These are phyloP conservation scores for Paracorniculantispora psalliotae DNA, from an alignment of 2,329 filamentous ascomycete genomes.

Conservation along the genomic window DNA sequence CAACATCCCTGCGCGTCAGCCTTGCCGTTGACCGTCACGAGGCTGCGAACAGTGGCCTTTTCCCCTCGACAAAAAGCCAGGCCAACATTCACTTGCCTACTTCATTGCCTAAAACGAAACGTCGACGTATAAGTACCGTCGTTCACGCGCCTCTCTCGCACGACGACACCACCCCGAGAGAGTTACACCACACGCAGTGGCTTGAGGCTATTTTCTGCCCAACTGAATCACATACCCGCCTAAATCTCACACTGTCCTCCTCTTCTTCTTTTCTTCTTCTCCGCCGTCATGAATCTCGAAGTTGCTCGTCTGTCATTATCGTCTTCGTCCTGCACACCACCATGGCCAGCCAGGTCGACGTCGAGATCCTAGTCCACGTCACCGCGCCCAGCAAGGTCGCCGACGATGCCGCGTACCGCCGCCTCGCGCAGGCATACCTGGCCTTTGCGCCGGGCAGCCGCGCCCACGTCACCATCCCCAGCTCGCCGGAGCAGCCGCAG, in stretches of 20 bases:
- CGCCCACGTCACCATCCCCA: constrained; percentile 10
- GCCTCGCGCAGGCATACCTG: constrained; percentile 48
- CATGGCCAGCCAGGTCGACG: constrained; percentile 28
- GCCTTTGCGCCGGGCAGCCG: constrained; percentile 35
- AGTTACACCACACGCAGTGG: constrained; percentile 1
- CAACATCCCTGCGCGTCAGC: constrained; percentile 8
- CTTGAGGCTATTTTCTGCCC: not conserved
- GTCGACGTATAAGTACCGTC: not conserved
- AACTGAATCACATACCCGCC: not conserved
- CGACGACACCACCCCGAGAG: not conserved
- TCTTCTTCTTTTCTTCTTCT: not conserved
- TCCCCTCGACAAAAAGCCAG: not conserved
- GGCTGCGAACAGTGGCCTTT: not conserved
- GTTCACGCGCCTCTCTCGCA: not conserved
- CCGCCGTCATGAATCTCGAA: constrained; percentile 21
- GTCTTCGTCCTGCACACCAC: not conserved
- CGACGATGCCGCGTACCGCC: constrained; percentile 46
- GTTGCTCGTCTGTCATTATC: not conserved
- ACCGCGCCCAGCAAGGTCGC: constrained; percentile 43
- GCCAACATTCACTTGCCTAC: not conserved
- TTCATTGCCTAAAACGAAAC: not conserved
- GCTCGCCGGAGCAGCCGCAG: not conserved
- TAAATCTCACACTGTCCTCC: not conserved
- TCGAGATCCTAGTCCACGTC: constrained; percentile 54
- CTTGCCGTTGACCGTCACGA: not conserved